These are phyloP conservation scores for Myriangium duriaei DNA, from an alignment of 2,329 filamentous ascomycete species.

Conservation along the genomic window DNA sequence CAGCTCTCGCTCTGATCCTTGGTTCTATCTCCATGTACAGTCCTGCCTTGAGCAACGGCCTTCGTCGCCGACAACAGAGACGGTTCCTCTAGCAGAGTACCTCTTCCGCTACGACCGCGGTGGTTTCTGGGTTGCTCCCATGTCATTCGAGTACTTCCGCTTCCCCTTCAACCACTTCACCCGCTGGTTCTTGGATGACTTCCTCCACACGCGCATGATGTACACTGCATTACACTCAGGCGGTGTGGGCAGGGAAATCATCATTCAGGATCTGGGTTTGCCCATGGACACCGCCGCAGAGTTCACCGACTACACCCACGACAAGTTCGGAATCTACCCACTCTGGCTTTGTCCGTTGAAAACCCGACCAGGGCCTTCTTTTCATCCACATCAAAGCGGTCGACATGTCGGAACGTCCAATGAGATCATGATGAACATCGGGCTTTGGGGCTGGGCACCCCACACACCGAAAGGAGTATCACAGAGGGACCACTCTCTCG, in stretches of 20 bases:
- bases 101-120: constrained; percentile 60
- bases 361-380: constrained; percentile 16
- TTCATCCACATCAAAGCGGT: constrained; percentile 21
- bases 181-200: constrained; percentile 47
- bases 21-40: constrained; percentile 38
- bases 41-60: constrained; percentile 27
- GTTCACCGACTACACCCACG: constrained; percentile 32
- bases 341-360: constrained; percentile 37
- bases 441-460: constrained; percentile 46
- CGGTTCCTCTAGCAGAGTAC: constrained; percentile 52
- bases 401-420: constrained; percentile 6
- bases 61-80: constrained; percentile 35
- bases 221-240: constrained; percentile 54
- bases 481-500: constrained; percentile 32
- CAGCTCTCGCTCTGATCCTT: constrained; percentile 33
- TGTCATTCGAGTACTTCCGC: constrained; percentile 52
- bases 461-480: constrained; percentile 4
- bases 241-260: constrained; percentile 46
- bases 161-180: constrained; percentile 53
- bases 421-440: constrained; percentile 44
- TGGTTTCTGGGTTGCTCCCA: constrained; percentile 53
- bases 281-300: constrained; percentile 30
- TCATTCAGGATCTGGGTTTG: constrained; percentile 51
- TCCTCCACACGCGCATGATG: constrained; percentile 52
- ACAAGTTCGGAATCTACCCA: constrained; percentile 31